These are phyloP conservation scores for Austroboletus novae-zelandiae DNA, from an alignment of 1,284 basidiomycete genomes.

Conservation along the genomic window DNA sequence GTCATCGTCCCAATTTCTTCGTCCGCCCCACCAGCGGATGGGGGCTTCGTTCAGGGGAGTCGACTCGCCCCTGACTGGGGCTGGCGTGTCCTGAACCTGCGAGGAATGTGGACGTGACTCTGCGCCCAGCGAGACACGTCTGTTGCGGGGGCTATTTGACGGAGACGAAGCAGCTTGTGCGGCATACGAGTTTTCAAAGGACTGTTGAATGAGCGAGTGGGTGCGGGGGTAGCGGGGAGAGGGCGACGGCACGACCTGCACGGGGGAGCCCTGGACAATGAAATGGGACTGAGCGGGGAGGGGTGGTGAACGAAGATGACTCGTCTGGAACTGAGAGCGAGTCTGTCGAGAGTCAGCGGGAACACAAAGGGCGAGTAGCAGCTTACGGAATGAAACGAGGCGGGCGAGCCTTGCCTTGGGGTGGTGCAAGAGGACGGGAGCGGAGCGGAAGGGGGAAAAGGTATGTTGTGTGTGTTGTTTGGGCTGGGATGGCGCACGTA, in stretches of 20 bases:
- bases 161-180: slow-evolving; percentile 2
- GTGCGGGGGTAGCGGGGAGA: slow-evolving; percentile 15
- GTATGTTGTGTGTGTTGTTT: slow-evolving; percentile 2
- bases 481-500: slow-evolving; percentile 14
- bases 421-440: slow-evolving; percentile 10
- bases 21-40: slow-evolving; percentile 22
- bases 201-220: slow-evolving; percentile 19
- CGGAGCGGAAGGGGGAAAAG: slow-evolving; percentile 15
- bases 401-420: slow-evolving; percentile 9
- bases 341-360: not conserved
- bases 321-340: slow-evolving; percentile 10
- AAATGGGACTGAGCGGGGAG: slow-evolving; percentile 5
- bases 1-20: slow-evolving; percentile 17
- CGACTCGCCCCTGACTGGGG: not conserved
- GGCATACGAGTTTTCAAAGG: slow-evolving; percentile 5
- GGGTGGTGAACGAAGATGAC: slow-evolving; percentile 3
- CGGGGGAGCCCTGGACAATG: slow-evolving; percentile 3
- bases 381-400: slow-evolving; percentile 13
- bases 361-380: not conserved
- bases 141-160: not conserved
- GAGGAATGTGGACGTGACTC: not conserved
- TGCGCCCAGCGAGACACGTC: slow-evolving; percentile 9
- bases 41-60: slow-evolving; percentile 21
- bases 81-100: not conserved
- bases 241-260: slow-evolving; percentile 6